Evolutionary conservation across 768 basidiomycete species (phyloP).

Genomic region (Solioccasus polychromus): DNA sequence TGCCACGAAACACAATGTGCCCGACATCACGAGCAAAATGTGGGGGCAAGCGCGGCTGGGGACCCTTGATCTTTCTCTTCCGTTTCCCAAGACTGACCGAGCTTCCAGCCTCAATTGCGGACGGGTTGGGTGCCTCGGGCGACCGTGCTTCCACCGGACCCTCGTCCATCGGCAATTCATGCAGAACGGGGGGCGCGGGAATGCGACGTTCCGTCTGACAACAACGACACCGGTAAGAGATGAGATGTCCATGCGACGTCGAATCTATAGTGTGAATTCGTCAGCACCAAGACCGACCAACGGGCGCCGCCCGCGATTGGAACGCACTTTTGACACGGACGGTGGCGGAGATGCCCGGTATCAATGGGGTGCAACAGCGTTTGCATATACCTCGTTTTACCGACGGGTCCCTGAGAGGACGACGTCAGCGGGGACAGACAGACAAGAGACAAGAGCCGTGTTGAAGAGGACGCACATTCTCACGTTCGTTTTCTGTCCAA

Average conservation of each 20-base stretch:
- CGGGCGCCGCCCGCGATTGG: too few species aligned
- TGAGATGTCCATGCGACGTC: slow-evolving; percentile 47
- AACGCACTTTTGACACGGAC: slow-evolving; percentile 68
- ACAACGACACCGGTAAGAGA: slow-evolving; percentile 56
- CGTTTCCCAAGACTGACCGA: neutral
- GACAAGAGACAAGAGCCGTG: neutral
- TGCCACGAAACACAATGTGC: slow-evolving; percentile 67
- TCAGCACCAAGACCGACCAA: neutral
- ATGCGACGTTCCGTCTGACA: slow-evolving; percentile 63
- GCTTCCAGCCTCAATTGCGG: neutral
- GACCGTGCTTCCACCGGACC: neutral
- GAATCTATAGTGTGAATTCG: slow-evolving; percentile 30
- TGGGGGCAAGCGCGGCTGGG: slow-evolving; percentile 45
- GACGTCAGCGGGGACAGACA: neutral
- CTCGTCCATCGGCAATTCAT: neutral
- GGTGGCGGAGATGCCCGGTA: slow-evolving; percentile 65
- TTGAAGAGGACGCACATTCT: slow-evolving; percentile 53
- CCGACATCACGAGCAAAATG: slow-evolving; percentile 62
- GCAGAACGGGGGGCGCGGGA: slow-evolving; percentile 56
- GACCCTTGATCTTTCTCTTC: slow-evolving; percentile 20
- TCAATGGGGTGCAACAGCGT: slow-evolving; percentile 57
- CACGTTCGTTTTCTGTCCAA: slow-evolving; percentile 74
- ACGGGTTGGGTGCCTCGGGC: neutral
- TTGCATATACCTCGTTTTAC: slow-evolving; percentile 83
- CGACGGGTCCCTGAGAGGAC: slow-evolving; percentile 62